phyloP scores from a whole-genome alignment of 75 land plant genomes.

The Gnetum montanum region DNA sequence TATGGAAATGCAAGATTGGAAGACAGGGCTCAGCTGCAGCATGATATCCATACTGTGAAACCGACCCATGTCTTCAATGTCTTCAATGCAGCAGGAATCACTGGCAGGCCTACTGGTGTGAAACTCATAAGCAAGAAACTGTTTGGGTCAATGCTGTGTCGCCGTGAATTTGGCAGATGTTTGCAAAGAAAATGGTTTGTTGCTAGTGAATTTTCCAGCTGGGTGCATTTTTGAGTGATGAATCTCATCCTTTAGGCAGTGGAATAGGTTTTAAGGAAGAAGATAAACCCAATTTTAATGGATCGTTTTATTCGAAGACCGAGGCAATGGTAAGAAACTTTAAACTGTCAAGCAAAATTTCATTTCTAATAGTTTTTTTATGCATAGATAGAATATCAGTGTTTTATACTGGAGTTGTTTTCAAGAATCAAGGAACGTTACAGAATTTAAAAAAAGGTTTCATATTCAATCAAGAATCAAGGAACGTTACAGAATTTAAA shows the following conservation, averaged over 20 bases:
- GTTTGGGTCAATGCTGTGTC: conserved; percentile 27
- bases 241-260: conserved; percentile 18
- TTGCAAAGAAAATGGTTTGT: conserved; percentile 15
- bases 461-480: too few species aligned
- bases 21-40: conserved; percentile 14
- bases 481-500: too few species aligned
- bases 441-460: too few species aligned
- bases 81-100: conserved; percentile 32
- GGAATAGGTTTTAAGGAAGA: conserved; percentile 31
- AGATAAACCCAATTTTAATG: conserved; percentile 32
- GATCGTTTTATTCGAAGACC: conserved; percentile 35
- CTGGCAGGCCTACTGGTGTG: conserved; percentile 35
- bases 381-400: not conserved
- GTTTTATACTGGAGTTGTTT: not conserved
- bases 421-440: not conserved
- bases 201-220: conserved; percentile 28
- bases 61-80: conserved; percentile 37
- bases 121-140: conserved; percentile 28
- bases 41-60: conserved; percentile 14
- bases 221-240: conserved; percentile 36
- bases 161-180: conserved; percentile 29
- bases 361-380: not conserved
- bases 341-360: too few species aligned
- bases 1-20: conserved; percentile 25
- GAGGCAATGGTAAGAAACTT: conserved; percentile 31